Evolutionary conservation across 139 green algal genomes (phyloP).

Genomic region (Deuterostichococcus epilithicus): DNA sequence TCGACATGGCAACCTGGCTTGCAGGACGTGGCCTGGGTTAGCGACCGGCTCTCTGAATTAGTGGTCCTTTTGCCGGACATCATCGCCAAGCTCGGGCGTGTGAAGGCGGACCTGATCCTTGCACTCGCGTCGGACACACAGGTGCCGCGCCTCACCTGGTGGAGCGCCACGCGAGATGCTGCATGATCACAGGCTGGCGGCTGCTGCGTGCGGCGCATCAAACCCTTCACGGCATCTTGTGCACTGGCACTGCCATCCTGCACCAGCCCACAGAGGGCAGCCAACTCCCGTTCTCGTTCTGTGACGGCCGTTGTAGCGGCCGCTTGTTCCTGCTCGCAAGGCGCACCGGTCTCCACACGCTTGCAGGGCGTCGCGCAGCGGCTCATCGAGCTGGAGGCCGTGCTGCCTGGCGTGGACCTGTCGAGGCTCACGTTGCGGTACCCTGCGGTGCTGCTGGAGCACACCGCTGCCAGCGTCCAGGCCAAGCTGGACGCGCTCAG

Average conservation of each 20-base stretch:
- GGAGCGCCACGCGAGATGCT: too few relatives aligned
- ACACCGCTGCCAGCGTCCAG: neutral
- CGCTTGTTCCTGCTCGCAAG: too few relatives aligned
- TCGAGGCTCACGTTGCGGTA: neutral
- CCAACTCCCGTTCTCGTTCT: too few relatives aligned
- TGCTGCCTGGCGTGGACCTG: constrained; percentile 14
- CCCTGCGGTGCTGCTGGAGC: constrained; percentile 6
- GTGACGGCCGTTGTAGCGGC: too few relatives aligned
- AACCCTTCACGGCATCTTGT: too few relatives aligned
- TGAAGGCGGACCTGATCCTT: constrained; percentile 1
- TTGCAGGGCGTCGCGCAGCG: constrained; percentile 3
- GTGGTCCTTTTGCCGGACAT: constrained; percentile 3
- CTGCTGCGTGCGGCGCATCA: too few relatives aligned
- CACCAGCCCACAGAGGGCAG: too few relatives aligned
- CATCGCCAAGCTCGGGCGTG: neutral
- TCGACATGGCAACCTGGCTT: neutral
- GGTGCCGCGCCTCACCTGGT: neutral
- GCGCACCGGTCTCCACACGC: neutral
- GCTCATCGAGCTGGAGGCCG: constrained; percentile 5
- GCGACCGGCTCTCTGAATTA: neutral
- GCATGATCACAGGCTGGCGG: too few relatives aligned
- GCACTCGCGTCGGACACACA: neutral
- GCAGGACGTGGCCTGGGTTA: neutral
- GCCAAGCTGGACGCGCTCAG: neutral
- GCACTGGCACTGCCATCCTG: too few relatives aligned